Conservation (phyloP, 345 rosid species). For the Rhodomyrtus tomentosa region DNA sequence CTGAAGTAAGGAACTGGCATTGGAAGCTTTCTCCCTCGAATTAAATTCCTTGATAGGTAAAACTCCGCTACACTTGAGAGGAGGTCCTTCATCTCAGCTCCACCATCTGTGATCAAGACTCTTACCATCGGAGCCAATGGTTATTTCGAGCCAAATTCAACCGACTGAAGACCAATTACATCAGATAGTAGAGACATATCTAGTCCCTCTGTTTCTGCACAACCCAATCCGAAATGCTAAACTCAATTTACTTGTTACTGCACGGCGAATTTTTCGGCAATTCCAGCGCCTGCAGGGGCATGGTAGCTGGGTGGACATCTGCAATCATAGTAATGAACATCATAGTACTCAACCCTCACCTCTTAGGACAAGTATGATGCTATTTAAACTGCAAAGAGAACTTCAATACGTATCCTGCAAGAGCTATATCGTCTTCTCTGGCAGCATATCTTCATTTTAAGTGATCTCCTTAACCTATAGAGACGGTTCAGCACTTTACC, state of each 20-base stretch:
- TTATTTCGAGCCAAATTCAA: slow-evolving; percentile 20
- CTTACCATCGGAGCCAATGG: slow-evolving; percentile 41
- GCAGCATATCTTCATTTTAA: background rate
- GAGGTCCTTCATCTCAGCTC: slow-evolving; percentile 43
- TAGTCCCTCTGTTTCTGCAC: slow-evolving; percentile 29
- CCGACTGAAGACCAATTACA: slow-evolving; percentile 28
- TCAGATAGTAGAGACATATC: slow-evolving; percentile 42
- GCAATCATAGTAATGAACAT: slow-evolving; percentile 2
- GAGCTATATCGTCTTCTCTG: background rate
- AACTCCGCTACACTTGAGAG: slow-evolving; percentile 59
- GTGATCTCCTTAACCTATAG: background rate
- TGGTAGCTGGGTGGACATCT: slow-evolving; percentile 25
- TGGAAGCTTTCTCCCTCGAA: slow-evolving; percentile 24
- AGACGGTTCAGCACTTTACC: background rate
- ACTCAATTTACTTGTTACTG: slow-evolving; percentile 39
- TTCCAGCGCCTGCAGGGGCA: slow-evolving; percentile 21
- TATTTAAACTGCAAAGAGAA: background rate
- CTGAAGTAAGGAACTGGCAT: slow-evolving; percentile 49
- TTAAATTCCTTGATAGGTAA: slow-evolving; percentile 35
- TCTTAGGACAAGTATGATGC: background rate
- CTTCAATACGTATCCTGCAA: background rate
- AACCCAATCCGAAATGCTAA: slow-evolving; percentile 41
- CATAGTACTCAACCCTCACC: background rate
- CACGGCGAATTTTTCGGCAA: slow-evolving; percentile 30
- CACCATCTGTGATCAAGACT: slow-evolving; percentile 29